Evolutionary conservation across 2,329 filamentous ascomycete genomes (phyloP).

Genomic region (Fusarium sp.): DNA sequence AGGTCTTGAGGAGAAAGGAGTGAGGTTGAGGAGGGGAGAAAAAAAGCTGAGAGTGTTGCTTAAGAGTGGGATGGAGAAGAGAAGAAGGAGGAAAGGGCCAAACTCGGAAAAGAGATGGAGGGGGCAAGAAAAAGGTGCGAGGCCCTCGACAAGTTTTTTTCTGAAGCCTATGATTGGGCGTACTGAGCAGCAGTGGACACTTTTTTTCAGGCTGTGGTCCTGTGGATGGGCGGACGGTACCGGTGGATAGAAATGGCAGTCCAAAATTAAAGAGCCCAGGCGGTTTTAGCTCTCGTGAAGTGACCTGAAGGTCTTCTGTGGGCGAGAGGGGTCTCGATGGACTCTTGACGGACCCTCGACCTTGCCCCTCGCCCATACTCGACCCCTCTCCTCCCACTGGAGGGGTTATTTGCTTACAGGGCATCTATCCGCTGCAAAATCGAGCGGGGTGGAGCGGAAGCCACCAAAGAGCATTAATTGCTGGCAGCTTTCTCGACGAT

Average conservation of each 20-base stretch:
- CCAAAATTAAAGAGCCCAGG: conserved; percentile 26
- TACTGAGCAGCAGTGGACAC: conserved; percentile 42
- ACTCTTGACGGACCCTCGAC: conserved; percentile 18
- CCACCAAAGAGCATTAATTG: conserved; percentile 14
- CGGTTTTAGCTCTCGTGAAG: conserved; percentile 5
- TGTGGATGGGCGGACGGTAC: conserved; percentile 39
- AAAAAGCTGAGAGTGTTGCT: conserved; percentile 44
- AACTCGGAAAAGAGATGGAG: conserved; percentile 44
- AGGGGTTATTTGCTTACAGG: conserved; percentile 33
- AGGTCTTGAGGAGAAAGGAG: conserved; percentile 46
- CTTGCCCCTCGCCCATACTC: conserved; percentile 21
- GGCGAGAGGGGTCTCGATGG: conserved; percentile 12
- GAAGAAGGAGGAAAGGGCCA: conserved; percentile 46
- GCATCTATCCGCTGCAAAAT: conserved; percentile 23
- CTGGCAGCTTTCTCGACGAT: conserved; percentile 26
- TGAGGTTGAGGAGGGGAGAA: conserved; percentile 42
- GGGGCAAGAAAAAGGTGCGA: conserved; percentile 51
- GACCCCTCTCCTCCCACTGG: conserved; percentile 22
- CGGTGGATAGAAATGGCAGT: conserved; percentile 20
- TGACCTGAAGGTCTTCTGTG: not conserved
- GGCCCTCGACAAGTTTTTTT: conserved; percentile 53
- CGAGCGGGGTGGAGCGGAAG: conserved; percentile 33
- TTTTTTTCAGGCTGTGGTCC: conserved; percentile 26
- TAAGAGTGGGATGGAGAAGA: conserved; percentile 45
- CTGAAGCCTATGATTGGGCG: conserved; percentile 52